A percentile compares a stretch with the other conserved stretches of the same genome.
phyloP scores from a whole-genome alignment of 805 yeast genomes.

The Candida ulmi region DNA sequence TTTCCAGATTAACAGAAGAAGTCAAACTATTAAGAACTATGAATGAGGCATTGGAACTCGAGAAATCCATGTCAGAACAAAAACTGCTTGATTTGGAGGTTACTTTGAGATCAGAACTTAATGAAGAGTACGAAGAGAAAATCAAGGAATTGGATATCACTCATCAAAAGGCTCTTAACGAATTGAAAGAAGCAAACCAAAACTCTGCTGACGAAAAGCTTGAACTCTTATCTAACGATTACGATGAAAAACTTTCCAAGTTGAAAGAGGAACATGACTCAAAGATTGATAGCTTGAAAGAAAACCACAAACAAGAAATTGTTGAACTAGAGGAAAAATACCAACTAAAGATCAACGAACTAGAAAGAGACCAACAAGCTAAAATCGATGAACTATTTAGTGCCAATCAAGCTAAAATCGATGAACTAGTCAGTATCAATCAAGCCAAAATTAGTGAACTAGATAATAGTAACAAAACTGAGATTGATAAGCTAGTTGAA shows the following conservation, averaged over 20 bases:
- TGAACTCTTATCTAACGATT: constrained; percentile 26
- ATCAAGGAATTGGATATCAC: constrained; percentile 31
- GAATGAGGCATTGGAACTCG: constrained; percentile 15
- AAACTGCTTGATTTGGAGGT: constrained; percentile 20
- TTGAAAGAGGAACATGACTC: constrained; percentile 11
- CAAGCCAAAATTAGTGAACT: no score
- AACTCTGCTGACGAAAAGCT: constrained; percentile 25
- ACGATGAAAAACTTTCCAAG: constrained; percentile 25
- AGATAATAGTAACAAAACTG: no score
- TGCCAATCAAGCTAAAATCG: no score
- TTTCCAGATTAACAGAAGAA: constrained; percentile 13
- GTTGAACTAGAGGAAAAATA: not conserved
- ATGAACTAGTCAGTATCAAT: no score
- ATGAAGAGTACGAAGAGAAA: constrained; percentile 28
- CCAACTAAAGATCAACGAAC: no score
- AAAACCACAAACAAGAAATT: not conserved
- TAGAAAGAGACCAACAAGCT: no score
- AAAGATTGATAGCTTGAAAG: not conserved
- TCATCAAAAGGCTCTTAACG: constrained; percentile 27
- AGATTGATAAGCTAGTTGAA: no score
- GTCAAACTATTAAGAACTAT: constrained; percentile 12
- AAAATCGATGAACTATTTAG: no score
- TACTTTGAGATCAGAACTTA: constrained; percentile 25
- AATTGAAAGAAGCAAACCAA: constrained; percentile 24
- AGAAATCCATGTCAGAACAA: constrained; percentile 19